phyloP scores from a whole-genome alignment of 306 rosid genomes.

The Myrica gale region DNA sequence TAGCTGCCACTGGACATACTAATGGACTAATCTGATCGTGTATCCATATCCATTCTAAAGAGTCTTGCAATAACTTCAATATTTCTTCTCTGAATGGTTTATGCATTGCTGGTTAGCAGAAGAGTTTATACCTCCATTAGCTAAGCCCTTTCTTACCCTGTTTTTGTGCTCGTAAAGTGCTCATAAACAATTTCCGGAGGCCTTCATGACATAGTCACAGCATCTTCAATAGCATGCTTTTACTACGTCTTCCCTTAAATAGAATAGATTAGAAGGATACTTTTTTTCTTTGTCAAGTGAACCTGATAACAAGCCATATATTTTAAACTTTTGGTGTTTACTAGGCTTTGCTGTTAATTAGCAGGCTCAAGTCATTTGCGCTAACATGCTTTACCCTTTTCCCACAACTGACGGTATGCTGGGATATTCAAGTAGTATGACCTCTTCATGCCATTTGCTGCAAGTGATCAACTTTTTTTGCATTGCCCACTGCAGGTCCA shows the following conservation, averaged over 20 bases:
- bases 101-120: too few species aligned
- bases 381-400: neutral
- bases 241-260: too few species aligned
- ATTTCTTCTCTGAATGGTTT: neutral
- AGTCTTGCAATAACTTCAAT: neutral
- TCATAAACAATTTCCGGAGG: too few species aligned
- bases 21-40: neutral
- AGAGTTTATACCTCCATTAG: too few species aligned
- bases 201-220: too few species aligned
- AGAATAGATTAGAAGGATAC: too few species aligned
- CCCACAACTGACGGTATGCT: neutral
- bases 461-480: neutral
- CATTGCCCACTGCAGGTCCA: conserved; percentile 63
- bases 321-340: neutral
- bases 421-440: neutral
- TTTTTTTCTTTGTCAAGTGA: neutral
- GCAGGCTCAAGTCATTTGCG: neutral
- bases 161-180: too few species aligned
- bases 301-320: neutral
- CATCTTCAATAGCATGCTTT: too few species aligned
- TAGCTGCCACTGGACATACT: neutral
- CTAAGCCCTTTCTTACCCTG: too few species aligned
- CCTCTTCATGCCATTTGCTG: neutral
- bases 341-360: neutral
- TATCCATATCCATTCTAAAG: neutral